A percentile compares a stretch with the other conserved stretches of the same genome.
Conservation (phyloP, 306 rosid species). For the Malus sieversii region DNA sequence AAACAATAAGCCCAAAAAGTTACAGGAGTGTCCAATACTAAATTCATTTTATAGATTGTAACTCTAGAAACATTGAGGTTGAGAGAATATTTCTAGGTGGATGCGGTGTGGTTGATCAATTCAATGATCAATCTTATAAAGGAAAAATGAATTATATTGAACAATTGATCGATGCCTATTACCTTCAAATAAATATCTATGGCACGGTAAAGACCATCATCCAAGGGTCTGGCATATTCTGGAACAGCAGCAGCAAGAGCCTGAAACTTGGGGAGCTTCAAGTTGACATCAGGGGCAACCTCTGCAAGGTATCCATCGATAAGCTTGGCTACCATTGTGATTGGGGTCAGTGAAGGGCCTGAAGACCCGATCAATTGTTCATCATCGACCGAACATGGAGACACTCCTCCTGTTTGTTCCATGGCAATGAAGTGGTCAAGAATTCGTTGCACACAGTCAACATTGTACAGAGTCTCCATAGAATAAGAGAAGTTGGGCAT, state of each 20-base stretch:
- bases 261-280: conserved; percentile 85
- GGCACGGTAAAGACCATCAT: conserved; percentile 95
- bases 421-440: conserved; percentile 77
- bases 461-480: conserved; percentile 94
- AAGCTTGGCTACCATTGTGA: conserved; percentile 90
- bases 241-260: conserved; percentile 95
- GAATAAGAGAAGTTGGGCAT: conserved; percentile 92
- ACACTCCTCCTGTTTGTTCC: conserved; percentile 75
- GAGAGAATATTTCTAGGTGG: not conserved
- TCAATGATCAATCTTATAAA: not conserved
- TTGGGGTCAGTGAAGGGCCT: conserved; percentile 58
- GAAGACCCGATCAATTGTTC: conserved; percentile 73
- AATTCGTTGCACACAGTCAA: conserved; percentile 88
- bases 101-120: not conserved
- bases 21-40: not conserved
- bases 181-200: conserved; percentile 94
- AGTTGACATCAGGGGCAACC: conserved; percentile 95
- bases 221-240: conserved; percentile 90
- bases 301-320: conserved; percentile 97
- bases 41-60: not conserved
- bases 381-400: conserved; percentile 75
- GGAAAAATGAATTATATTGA: too few relatives aligned
- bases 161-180: not conserved
- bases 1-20: conserved; percentile 14
- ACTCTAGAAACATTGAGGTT: not conserved